phyloP scores from a whole-genome alignment of 2,329 filamentous ascomycete species.

The Pezicula radicicola region DNA sequence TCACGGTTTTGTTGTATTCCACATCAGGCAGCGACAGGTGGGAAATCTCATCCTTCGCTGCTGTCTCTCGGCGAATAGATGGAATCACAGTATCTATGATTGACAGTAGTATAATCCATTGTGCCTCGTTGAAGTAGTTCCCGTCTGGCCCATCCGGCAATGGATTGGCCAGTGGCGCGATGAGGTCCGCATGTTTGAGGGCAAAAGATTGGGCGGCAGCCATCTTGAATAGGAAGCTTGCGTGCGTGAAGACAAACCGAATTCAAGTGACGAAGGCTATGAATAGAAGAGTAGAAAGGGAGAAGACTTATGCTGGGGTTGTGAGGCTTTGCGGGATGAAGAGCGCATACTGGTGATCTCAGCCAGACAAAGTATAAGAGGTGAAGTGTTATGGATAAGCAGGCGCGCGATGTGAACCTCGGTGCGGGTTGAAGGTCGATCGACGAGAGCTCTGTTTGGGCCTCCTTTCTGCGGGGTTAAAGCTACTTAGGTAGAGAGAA shows the following conservation, averaged over 20 bases:
- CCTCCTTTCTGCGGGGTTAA: too few species aligned
- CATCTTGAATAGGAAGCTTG: not conserved
- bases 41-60: slow-evolving; percentile 32
- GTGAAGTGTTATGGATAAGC: too few species aligned
- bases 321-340: too few species aligned
- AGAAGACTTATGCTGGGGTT: not conserved
- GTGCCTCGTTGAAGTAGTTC: slow-evolving; percentile 40
- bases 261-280: not conserved
- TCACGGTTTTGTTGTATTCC: slow-evolving; percentile 46
- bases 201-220: not conserved
- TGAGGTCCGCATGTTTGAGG: not conserved
- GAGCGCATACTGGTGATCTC: too few species aligned
- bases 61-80: slow-evolving; percentile 45
- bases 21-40: slow-evolving; percentile 45
- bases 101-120: slow-evolving; percentile 53
- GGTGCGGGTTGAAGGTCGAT: too few species aligned
- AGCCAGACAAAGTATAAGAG: too few species aligned
- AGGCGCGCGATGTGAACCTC: too few species aligned
- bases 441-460: too few species aligned
- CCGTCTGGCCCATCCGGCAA: slow-evolving; percentile 24
- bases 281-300: not conserved
- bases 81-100: slow-evolving; percentile 60
- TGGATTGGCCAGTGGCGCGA: slow-evolving; percentile 15
- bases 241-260: not conserved
- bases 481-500: too few species aligned